Evolutionary conservation across 768 basidiomycete species (phyloP), one percentile per base, ranked within the genome.

Genomic region (Pisolithus sp.): DNA sequence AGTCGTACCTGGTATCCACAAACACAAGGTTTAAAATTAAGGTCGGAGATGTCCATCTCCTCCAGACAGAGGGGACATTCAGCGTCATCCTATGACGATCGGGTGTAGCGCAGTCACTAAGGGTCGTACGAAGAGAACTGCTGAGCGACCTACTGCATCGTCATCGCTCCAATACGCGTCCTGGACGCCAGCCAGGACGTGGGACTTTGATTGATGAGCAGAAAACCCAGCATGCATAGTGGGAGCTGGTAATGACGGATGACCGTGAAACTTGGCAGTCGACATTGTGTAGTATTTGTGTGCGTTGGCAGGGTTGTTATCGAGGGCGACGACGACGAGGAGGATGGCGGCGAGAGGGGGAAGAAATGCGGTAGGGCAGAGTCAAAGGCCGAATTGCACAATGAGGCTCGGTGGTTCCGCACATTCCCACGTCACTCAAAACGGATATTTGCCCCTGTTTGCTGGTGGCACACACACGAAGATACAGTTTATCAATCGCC

Each of bases 11-110:
- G 96, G 73, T 98, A 96, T 54, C 96, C 96, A 71, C 96, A 99
- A 48, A 93, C 83, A 71, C 96, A 99, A 24, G 96, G 96, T 75
- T 93, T 95, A 76, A 99, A 99, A 75, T 95, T 95, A 69, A 97
- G 81, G 80, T 99, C 96, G 46, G 93, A 93, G 59, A 97, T 83
- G 73, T 98, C 96, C 87, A 99, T 93, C 74, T 96, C 93, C 66
- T 98, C 95, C 41, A 97, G 83, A 73, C 96, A 99, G 53, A 99
- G 81, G 42, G 96, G 92, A 73, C 96, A 99, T 63, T 98, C 96
- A 56, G 89, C 89, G 64, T 97, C 93, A 68, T 98, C 95, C 95
- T 97, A 60, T 2, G 57, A 49, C 49, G 46, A 61, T 61, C 64
- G 51, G 54, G 34, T 46, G 43, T 49, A 56, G 41, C 51, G 50